Base-by-base conservation (phyloP, 768 basidiomycete genomes). In the Tulasnella sp. region DNA sequence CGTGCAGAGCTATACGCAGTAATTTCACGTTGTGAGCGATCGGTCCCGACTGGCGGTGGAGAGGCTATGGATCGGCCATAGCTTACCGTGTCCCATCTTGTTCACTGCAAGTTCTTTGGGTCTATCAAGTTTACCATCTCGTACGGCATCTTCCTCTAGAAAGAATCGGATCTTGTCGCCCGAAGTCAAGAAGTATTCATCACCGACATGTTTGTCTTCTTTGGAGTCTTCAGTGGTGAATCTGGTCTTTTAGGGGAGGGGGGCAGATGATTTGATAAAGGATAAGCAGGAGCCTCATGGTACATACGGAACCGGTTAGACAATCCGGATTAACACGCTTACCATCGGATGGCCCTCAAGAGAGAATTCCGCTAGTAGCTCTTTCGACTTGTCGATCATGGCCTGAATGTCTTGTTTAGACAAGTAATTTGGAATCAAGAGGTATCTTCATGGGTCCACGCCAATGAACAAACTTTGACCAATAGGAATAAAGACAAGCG, bases 131-230 rank as follows among this genome's bases (percentile, higher is more conserved):
- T 78, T 79, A 2, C 88, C 83, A 28, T 75, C 63, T 54, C 79
- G 75, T 5, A 95, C 70, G 0, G 92, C 89, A 44, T 83, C 88
- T 58, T 87, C 81, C 62, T 98, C 95, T 37, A 99, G 70, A 65
- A 99, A 98, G 65, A 81, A 98, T 5, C 85, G 79, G 54, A 98
- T 87, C 72, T 95, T 95, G 65, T 96, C 89, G 2, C 89, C 88
- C 1, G 88, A 91, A 27, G 69, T 75, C 41, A 99, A 69, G 61
- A 99, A 99, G 65, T 98, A 98, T 28, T 88, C 79, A 61, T 98
- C 91, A 0, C 91, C 91, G 22, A 89, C 73, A 58, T 90, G 86
- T 47, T 80, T 70, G 52, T 75, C 44, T 13, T 54, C 53, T 31
- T 53, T 69, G n/a, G 48, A 64, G 56, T 62, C 64, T 19, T 74